Evolutionary conservation across 2,329 filamentous ascomycete species (phyloP), one percentile per base, ranked within the genome.

Genomic region (Venturia aucupariae): DNA sequence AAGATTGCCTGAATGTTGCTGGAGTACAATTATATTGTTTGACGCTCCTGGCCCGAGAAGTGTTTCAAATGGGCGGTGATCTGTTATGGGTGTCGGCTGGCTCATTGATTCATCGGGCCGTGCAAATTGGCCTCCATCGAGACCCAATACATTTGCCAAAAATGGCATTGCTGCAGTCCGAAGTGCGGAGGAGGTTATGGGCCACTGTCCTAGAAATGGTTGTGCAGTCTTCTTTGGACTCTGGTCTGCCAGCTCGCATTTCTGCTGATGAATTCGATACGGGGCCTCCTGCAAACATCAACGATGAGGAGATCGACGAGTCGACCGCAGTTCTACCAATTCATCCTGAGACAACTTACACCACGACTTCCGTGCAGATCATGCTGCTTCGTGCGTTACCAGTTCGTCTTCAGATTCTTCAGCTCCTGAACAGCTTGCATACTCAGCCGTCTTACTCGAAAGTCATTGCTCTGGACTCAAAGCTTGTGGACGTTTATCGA

Each of bases 11-110:
- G 7, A 70, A 68, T 44, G 54, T 76, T 19, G 69, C 68, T 44
- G 73, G 73, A 1, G 63, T 78, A 3, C 76, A 78, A 64, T 68
- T 73, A 1, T 66, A 74, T 22, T 75, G 74, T 35, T 68, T 77
- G 7, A 64, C 71, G 3, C 67, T 77, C 3, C 66, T 77, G 17
- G 74, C 71, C 24, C 71, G 73, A 15, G 70, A 76, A 65, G 69
- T 69, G 39, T 68, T 71, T 46, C 67, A 69, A 0, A 68, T 76
- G 39, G 72, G 72, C 30, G 73, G 70, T n/a, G 74, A 75, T 39
- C 57, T 74, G 24, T 67, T 73, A 2, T 77, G 74, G 73, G 67
- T 74, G 1, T 71, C 73, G 1, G 69, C 70, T n/a, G 75, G 74
- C 1, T 68, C 70, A 0, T 65, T 76, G 17, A 32, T 74, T 3